Conservation (phyloP, 1,139 yeast genomes). For the Taphrina confusa region DNA sequence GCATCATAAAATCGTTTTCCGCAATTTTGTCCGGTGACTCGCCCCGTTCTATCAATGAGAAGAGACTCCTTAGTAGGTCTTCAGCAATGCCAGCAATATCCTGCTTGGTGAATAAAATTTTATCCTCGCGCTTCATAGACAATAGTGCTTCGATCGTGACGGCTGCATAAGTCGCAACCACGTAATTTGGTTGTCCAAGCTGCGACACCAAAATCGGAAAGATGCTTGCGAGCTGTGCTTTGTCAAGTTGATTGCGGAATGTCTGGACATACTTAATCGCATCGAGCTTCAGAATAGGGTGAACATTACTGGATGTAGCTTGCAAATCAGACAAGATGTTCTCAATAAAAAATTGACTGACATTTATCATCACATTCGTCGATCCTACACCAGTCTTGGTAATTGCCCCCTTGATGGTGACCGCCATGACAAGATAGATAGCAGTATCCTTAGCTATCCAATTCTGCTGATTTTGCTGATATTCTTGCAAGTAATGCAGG, state of each 20-base stretch:
- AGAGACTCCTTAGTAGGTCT: constrained; percentile 62
- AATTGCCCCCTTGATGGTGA: constrained; percentile 86
- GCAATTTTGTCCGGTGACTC: constrained; percentile 86
- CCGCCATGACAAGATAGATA: constrained; percentile 77
- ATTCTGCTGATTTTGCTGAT: constrained; percentile 51
- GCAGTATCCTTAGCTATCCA: constrained; percentile 92
- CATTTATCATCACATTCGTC: constrained; percentile 80
- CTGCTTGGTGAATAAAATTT: constrained; percentile 63
- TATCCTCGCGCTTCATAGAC: constrained; percentile 61
- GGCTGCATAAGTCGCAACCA: constrained; percentile 90
- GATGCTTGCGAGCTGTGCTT: constrained; percentile 74
- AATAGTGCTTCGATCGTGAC: constrained; percentile 87
- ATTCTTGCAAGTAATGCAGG: constrained; percentile 60
- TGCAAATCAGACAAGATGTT: constrained; percentile 81
- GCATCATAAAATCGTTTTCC: constrained; percentile 91
- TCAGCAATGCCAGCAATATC: constrained; percentile 65
- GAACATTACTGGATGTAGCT: constrained; percentile 50
- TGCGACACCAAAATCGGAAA: constrained; percentile 79
- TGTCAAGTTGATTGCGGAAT: constrained; percentile 84
- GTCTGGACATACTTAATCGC: constrained; percentile 87
- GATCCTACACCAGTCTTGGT: constrained; percentile 82
- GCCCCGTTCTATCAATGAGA: constrained; percentile 63
- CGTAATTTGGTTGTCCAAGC: constrained; percentile 64
- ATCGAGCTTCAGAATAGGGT: constrained; percentile 82
- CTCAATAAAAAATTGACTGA: constrained; percentile 76